phyloP scores from a whole-genome alignment of 306 rosid genomes.

The Quercus ilex region DNA sequence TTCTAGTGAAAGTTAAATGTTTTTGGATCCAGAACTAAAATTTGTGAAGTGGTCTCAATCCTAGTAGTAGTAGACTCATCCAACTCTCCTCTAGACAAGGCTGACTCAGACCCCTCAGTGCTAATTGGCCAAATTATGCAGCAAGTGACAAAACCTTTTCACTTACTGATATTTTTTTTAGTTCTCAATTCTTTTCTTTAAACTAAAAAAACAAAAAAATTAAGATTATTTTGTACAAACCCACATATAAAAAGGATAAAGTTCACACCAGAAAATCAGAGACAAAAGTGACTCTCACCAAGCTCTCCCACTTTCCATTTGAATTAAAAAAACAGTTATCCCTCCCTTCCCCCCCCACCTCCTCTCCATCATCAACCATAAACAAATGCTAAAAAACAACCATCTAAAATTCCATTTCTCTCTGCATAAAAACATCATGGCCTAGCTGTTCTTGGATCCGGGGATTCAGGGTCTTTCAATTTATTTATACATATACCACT shows the following conservation, averaged over 20 bases:
- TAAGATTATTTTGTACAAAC: constrained; percentile 34
- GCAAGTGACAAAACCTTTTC: constrained; percentile 31
- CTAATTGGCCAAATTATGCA: constrained; percentile 41
- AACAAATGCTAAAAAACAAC: constrained; percentile 57
- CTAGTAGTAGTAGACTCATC: constrained; percentile 18
- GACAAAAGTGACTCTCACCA: constrained; percentile 45
- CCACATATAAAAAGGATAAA: constrained; percentile 26
- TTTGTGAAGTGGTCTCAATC: constrained; percentile 11
- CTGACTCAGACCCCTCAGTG: constrained; percentile 42
- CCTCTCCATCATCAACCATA: constrained; percentile 38
- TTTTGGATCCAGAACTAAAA: constrained; percentile 22
- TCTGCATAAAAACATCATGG: constrained; percentile 63
- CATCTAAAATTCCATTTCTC: constrained; percentile 61
- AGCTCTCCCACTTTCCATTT: constrained; percentile 38
- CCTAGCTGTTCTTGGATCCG: constrained; percentile 99
- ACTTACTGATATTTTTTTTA: constrained; percentile 31
- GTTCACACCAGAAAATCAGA: constrained; percentile 22
- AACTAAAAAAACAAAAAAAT: constrained; percentile 26
- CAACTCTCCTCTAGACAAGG: constrained; percentile 28
- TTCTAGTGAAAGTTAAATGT: constrained; percentile 9
- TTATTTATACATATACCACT: constrained; percentile 3
- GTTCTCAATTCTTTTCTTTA: constrained; percentile 21
- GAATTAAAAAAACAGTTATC: constrained; percentile 44
- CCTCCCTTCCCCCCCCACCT: constrained; percentile 36
- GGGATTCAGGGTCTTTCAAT: constrained; percentile 64